Evolutionary conservation across 1,284 basidiomycete genomes (phyloP).

Genomic region (Moesziomyces antarcticus): DNA sequence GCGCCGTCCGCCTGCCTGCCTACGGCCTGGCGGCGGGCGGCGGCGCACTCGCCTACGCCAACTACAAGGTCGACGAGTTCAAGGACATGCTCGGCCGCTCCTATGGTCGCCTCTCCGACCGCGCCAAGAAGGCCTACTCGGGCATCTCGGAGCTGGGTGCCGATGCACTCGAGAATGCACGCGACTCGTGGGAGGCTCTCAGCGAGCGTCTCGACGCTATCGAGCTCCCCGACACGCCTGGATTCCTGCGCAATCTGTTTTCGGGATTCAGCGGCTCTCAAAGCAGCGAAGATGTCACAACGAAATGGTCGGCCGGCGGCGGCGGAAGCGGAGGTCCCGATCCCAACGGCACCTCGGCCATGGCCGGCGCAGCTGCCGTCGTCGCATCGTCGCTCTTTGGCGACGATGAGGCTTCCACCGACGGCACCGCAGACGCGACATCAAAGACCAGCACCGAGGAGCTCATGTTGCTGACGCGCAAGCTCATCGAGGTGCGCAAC

Average conservation of each 20-base stretch:
- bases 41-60: constrained; percentile 63
- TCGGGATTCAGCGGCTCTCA: constrained; percentile 8
- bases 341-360: constrained; percentile 21
- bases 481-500: constrained; percentile 93
- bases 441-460: constrained; percentile 51
- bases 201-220: constrained; percentile 41
- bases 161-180: constrained; percentile 48
- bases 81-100: constrained; percentile 45
- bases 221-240: constrained; percentile 47
- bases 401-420: constrained; percentile 19
- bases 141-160: constrained; percentile 48
- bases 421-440: constrained; percentile 5
- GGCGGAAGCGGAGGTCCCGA: constrained; percentile 23
- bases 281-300: constrained; percentile 5
- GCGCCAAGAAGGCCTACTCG: constrained; percentile 44
- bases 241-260: constrained; percentile 41
- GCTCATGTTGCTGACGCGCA: constrained; percentile 90
- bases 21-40: constrained; percentile 60
- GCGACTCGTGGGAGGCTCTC: constrained; percentile 39
- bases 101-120: constrained; percentile 31
- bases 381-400: constrained; percentile 45
- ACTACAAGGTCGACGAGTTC: constrained; percentile 65
- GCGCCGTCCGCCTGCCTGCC: constrained; percentile 57
- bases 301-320: constrained; percentile 7
- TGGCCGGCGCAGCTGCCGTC: constrained; percentile 49